These are phyloP conservation scores for Hyaloscypha hepaticicola DNA, from an alignment of 495 filamentous ascomycete species.

Conservation along the genomic window DNA sequence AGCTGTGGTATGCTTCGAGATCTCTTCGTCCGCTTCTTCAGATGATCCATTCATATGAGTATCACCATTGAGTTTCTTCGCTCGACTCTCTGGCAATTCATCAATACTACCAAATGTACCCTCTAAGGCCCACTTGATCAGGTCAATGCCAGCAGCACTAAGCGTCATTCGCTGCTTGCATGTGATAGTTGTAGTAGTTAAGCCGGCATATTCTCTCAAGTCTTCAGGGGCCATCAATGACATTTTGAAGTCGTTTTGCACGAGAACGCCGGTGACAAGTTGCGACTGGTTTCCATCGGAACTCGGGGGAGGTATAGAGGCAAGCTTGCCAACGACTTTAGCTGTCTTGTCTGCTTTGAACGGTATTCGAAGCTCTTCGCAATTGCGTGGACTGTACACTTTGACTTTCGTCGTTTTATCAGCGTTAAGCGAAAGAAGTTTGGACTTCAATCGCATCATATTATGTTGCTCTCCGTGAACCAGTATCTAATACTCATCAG, in stretches of 20 bases:
- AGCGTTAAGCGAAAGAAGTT: constrained; percentile 85
- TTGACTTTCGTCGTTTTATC: constrained; percentile 78
- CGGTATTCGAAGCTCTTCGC: constrained; percentile 91
- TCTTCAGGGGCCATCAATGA: constrained; percentile 95
- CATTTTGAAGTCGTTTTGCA: constrained; percentile 96
- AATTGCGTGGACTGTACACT: constrained; percentile 89
- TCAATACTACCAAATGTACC: constrained; percentile 88
- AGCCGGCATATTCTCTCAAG: constrained; percentile 88
- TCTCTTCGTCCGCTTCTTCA: constrained; percentile 58
- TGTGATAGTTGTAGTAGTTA: constrained; percentile 87
- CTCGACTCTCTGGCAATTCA: constrained; percentile 52
- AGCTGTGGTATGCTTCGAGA: constrained; percentile 50
- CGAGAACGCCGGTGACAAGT: constrained; percentile 83
- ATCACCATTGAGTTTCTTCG: constrained; percentile 45
- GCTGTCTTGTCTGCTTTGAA: constrained; percentile 95
- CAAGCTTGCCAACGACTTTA: constrained; percentile 93
- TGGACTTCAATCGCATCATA: constrained; percentile 95
- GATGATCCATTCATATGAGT: constrained; percentile 50
- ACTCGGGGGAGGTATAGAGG: constrained; percentile 59
- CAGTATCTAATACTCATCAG: constrained; percentile 60
- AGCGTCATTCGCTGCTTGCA: constrained; percentile 88
- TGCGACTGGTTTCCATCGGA: constrained; percentile 43
- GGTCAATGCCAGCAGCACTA: constrained; percentile 81
- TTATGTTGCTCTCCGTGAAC: constrained; percentile 97
- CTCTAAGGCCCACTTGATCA: constrained; percentile 93